Evolutionary conservation across 2,329 filamentous ascomycete genomes (phyloP), one percentile per base, ranked within the genome.

Genomic region (Elsinoe arachidis): DNA sequence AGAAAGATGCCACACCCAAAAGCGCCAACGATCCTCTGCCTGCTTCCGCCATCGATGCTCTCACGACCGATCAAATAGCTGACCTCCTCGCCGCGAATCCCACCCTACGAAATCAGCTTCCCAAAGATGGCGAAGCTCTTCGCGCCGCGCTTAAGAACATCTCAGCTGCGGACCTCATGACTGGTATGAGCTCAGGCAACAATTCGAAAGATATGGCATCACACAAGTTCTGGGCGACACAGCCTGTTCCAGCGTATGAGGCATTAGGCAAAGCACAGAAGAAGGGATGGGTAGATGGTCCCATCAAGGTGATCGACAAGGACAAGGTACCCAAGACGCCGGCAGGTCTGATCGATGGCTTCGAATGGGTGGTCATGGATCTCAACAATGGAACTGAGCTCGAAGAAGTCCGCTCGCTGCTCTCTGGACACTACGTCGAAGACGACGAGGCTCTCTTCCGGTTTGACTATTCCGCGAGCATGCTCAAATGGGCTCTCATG

Each of bases 211-310:
- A 96, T 69, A 96, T 96, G 90, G 90, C 86, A 5, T 88, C 86
- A 59, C 96, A 97, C 80, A 96, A 95, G 74, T 99, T 99, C 76
- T 99, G 93, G 93, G 85, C 90, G 72, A 99, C 93, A 47, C 93
- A 99, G 72, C 93, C 93, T 0, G 93, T 99, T 59, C 88, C 88
- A 53, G 86, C 85, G 67, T 96, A 97, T 68, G 54, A 49, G n/a
- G 54, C 43, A 23, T 4, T 49, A 15, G 35, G 75, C 78, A 76
- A 59, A 65, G 73, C 77, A 49, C 75, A 80, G 54, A 73, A 77
- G 59, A 75, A 79, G 61, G 69, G 73, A 37, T 67, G 84, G 51
- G 77, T 84, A 61, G 91, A 97, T 66, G 93, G 93, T 0, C 90
- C 91, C 0, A 88, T 99, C 69, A 87, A 86, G 73, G 75, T 85